Percentiles rank a stretch among this genome's conserved stretches.
phyloP scores from a whole-genome alignment of 371 early-diverging fungal genomes.

The Circinella umbellata region DNA sequence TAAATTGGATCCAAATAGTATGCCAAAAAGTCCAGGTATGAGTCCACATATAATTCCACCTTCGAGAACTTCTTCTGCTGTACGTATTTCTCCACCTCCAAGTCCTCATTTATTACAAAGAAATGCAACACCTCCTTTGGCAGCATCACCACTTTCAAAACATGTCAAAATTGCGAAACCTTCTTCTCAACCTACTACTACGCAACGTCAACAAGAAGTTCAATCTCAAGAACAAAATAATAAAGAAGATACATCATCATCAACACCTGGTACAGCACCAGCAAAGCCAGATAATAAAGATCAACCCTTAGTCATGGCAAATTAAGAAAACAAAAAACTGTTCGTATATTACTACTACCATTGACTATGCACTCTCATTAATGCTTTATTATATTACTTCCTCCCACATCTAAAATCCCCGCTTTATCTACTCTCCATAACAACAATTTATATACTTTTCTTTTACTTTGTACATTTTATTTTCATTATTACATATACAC shows the following conservation, averaged over 20 bases:
- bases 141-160: constrained; percentile 30
- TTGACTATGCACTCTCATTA: too few species aligned
- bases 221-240: constrained; percentile 20
- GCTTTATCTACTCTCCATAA: too few species aligned
- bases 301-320: constrained; percentile 20
- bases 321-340: constrained; percentile 9
- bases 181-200: too few species aligned
- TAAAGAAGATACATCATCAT: constrained; percentile 14
- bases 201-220: constrained; percentile 15
- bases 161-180: constrained; percentile 16
- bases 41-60: constrained; percentile 27
- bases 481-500: background rate
- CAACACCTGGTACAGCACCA: constrained; percentile 21
- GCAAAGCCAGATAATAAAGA: constrained; percentile 4
- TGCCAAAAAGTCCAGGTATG: constrained; percentile 19
- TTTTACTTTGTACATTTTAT: constrained; percentile 4
- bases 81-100: constrained; percentile 58
- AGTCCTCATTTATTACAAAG: constrained; percentile 48
- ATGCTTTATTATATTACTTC: too few species aligned
- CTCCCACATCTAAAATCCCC: too few species aligned
- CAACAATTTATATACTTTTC: background rate
- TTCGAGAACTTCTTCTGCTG: constrained; percentile 43
- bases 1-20: constrained; percentile 36
- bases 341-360: too few species aligned
- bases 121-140: constrained; percentile 18